Evolutionary conservation across 257 asterid species (phyloP), one percentile per base, ranked within the genome.

Genomic region (Haberlea rhodopensis): DNA sequence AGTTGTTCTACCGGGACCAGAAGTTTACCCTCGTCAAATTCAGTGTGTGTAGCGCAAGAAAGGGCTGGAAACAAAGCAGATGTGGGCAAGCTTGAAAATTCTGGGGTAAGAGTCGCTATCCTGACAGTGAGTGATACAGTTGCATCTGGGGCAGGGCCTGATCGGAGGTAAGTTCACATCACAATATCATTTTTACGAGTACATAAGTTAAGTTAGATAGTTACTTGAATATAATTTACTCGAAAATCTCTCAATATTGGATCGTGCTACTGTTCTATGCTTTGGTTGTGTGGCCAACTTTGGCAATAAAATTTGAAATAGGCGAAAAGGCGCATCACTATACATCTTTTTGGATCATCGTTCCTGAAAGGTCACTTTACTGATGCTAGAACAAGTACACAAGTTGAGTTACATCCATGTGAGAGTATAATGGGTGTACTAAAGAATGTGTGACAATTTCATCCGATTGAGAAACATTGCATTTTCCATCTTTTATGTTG

Each of bases 121-220:
- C 87, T 84, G 37, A 87, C 95, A 20, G 97, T 90, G 77, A 90
- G 97, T 76, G 96, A 90, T 76, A 90, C 97, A 23, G 96, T 90
- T 62, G 90, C 97, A 23, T 72, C 81, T 52, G 97, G 92, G 48
- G 29, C 57, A 31, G 96, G 96, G 11, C 97, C 95, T 32, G 96
- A 90, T 71, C 73, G 95, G 67, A 90, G 97, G 97, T 90, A 84
- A 15, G 51, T 26, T 76, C 75, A 58, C 45, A 25, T 60, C 68
- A 60, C 59, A 16, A 0, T 54, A 56, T 37, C 55, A 56, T 24
- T 52, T 27, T 51, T 40, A 40, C 8, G 61, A 52, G 24, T 61
- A 48, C 57, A 55, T 52, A 51, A 26, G 60, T 62, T 72, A 15
- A 13, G 29, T 63, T 20, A 28, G 25, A 60, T 34, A 53, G 15